A percentile compares a stretch with the other conserved stretches of the same genome.
These are phyloP conservation scores for Lactifluus rugatus DNA, from an alignment of 768 basidiomycete species.

Conservation along the genomic window DNA sequence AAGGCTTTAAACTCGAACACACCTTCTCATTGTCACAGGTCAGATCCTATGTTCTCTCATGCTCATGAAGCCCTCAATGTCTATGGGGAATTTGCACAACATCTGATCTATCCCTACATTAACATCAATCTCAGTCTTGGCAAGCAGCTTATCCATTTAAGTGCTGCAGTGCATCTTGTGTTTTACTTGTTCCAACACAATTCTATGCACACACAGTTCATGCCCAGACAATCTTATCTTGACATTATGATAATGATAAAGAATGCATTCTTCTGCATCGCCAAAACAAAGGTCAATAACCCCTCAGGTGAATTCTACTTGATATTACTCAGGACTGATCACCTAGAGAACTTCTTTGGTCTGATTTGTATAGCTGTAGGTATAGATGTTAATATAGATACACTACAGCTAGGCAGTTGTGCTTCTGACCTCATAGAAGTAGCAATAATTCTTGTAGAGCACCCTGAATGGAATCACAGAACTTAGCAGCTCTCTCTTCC, in stretches of 20 bases:
- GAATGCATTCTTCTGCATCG: slow-evolving; percentile 32
- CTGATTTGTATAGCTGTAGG: not conserved
- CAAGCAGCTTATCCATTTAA: not conserved
- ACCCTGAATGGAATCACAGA: no score
- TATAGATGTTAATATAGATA: not conserved
- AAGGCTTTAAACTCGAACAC: no score
- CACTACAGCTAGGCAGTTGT: not conserved
- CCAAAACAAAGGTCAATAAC: slow-evolving; percentile 22
- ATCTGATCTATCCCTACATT: not conserved
- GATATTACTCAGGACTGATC: slow-evolving; percentile 22
- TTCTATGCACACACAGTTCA: slow-evolving; percentile 16
- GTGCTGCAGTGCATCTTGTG: not conserved
- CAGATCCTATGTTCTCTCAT: no score
- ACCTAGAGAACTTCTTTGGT: slow-evolving; percentile 17
- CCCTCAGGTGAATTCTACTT: slow-evolving; percentile 17
- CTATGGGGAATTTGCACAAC: not conserved
- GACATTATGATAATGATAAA: slow-evolving; percentile 33
- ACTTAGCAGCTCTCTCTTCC: no score
- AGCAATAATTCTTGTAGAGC: not conserved
- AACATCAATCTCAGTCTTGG: not conserved
- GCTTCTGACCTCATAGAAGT: not conserved
- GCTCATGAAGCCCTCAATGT: not conserved
- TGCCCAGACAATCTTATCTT: slow-evolving; percentile 24
- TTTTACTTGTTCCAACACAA: slow-evolving; percentile 18
- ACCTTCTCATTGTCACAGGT: no score